Conservation (phyloP, 345 rosid genomes). For the Citrus inodora region DNA sequence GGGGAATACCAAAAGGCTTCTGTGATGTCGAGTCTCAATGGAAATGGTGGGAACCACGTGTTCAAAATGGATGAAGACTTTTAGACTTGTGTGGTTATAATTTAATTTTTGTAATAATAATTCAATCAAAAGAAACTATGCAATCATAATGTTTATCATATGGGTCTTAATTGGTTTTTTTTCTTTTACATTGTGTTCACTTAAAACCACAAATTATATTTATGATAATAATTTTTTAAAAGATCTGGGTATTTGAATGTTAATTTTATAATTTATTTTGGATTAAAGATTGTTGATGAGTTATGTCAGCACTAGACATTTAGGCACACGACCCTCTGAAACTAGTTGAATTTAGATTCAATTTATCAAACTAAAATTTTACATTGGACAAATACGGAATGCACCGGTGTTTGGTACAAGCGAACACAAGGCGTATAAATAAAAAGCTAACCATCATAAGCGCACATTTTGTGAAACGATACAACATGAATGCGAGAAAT, state of each 20-base stretch:
- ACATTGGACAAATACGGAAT: too few relatives aligned
- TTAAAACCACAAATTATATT: too few relatives aligned
- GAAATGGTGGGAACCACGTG: conserved; percentile 52
- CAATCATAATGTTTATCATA: too few relatives aligned
- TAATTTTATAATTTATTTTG: too few relatives aligned
- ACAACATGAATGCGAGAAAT: not conserved
- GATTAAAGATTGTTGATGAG: too few relatives aligned
- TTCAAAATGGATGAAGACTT: conserved; percentile 80
- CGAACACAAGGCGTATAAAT: not conserved
- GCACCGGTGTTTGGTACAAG: too few relatives aligned
- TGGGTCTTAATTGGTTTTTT: not conserved
- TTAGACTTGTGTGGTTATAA: conserved; percentile 15
- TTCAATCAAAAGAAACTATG: too few relatives aligned
- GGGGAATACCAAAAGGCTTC: conserved; percentile 87
- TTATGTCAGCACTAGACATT: not conserved
- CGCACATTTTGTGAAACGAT: too few relatives aligned
- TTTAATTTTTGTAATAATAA: too few relatives aligned
- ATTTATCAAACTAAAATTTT: not conserved
- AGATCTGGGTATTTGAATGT: too few relatives aligned
- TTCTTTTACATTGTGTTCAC: too few relatives aligned
- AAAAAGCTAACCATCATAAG: not conserved
- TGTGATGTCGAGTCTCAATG: conserved; percentile 67
- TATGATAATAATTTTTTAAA: too few relatives aligned
- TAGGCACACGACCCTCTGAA: not conserved
- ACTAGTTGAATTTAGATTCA: not conserved